Conservation (phyloP, 2,329 filamentous ascomycete species). For the Botrytis fabae region DNA sequence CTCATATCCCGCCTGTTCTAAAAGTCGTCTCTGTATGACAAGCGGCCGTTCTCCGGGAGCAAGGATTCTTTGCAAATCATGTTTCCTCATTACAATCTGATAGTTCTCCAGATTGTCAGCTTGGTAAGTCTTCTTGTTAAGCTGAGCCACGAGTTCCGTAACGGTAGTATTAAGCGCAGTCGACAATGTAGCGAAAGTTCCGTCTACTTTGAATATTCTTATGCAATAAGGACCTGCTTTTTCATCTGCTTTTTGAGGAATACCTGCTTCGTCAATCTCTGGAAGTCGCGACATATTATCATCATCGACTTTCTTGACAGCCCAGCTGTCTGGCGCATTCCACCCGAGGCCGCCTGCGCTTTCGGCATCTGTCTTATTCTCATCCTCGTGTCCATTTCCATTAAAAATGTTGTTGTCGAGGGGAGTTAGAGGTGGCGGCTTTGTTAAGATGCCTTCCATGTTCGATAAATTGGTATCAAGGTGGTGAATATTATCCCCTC, state of each 20-base stretch:
- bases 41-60: constrained; percentile 77
- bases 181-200: constrained; percentile 90
- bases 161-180: constrained; percentile 82
- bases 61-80: constrained; percentile 82
- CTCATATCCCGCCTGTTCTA: constrained; percentile 90
- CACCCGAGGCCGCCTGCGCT: constrained; percentile 57
- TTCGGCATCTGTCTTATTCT: constrained; percentile 41
- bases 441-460: constrained; percentile 87
- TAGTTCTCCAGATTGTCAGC: constrained; percentile 91
- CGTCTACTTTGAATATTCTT: constrained; percentile 90
- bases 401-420: constrained; percentile 58
- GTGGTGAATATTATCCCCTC: constrained; percentile 54
- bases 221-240: constrained; percentile 82
- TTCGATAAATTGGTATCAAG: constrained; percentile 86
- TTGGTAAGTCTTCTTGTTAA: constrained; percentile 92
- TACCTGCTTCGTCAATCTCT: constrained; percentile 68
- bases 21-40: constrained; percentile 83
- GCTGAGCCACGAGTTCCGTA: constrained; percentile 80
- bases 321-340: constrained; percentile 97
- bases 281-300: constrained; percentile 57
- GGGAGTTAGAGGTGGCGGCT: constrained; percentile 68
- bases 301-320: constrained; percentile 72
- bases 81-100: constrained; percentile 91
- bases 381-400: constrained; percentile 46
- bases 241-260: constrained; percentile 69